Conservation (phyloP, 1,139 yeast genomes). For the Geotrichum phurueaensis region DNA sequence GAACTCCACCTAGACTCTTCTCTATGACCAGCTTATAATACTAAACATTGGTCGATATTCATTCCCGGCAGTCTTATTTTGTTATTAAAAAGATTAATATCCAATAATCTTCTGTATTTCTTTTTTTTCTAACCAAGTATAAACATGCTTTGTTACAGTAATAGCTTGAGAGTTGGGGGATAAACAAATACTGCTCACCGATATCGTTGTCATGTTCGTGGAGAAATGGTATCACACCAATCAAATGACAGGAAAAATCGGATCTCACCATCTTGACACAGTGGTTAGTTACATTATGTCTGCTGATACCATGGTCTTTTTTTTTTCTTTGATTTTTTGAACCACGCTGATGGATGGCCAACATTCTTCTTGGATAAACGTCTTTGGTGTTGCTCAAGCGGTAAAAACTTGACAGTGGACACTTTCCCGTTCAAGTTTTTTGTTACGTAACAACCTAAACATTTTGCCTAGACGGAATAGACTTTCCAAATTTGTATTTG, state of each 20-base stretch:
- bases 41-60: too few species aligned
- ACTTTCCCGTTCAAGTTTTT: neutral
- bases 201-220: neutral
- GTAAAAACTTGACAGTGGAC: neutral
- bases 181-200: neutral
- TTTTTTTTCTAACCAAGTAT: too few species aligned
- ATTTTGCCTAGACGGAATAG: neutral
- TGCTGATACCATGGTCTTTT: too few species aligned
- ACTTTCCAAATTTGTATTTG: neutral
- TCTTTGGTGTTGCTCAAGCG: neutral
- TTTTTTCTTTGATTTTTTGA: neutral
- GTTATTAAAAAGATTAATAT: too few species aligned
- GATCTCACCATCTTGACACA: neutral
- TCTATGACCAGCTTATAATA: too few species aligned
- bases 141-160: too few species aligned
- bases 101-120: too few species aligned
- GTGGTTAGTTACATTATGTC: neutral
- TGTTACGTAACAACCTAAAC: neutral
- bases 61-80: too few species aligned
- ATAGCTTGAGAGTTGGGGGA: neutral
- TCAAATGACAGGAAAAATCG: neutral
- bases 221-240: neutral
- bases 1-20: too few species aligned
- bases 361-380: neutral
- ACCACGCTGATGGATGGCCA: neutral